Conservation (phyloP, 345 rosid genomes). For the Dipteronia sinensis region DNA sequence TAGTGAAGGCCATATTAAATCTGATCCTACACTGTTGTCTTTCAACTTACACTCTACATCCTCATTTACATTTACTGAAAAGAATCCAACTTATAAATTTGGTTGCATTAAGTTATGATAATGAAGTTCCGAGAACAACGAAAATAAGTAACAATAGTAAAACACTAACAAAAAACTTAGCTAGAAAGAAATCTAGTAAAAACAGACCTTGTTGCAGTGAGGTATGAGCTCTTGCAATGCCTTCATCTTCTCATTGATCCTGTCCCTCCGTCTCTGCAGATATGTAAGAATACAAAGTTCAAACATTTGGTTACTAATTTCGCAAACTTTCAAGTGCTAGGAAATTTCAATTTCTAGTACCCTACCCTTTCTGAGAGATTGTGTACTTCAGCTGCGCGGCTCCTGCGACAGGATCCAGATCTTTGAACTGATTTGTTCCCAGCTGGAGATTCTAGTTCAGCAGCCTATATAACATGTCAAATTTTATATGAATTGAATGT, state of each 20-base stretch:
- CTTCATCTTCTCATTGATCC: constrained; percentile 89
- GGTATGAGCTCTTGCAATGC: constrained; percentile 91
- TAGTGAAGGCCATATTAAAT: background rate
- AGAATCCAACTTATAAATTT: background rate
- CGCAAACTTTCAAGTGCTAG: background rate
- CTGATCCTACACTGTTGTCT: background rate
- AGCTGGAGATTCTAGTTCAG: constrained; percentile 32
- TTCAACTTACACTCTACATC: background rate
- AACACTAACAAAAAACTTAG: background rate
- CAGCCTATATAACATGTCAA: constrained; percentile 37
- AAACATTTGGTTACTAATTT: constrained; percentile 12
- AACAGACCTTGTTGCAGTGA: constrained; percentile 77
- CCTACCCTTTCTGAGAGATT: constrained; percentile 74
- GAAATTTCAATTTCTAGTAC: background rate
- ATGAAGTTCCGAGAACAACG: background rate
- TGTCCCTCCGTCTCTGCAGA: constrained; percentile 77
- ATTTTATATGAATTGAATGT: background rate
- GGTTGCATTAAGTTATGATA: background rate
- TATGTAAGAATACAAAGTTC: background rate
- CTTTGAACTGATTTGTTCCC: constrained; percentile 39
- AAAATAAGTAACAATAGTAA: background rate
- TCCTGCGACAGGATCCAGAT: constrained; percentile 53
- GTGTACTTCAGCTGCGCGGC: constrained; percentile 74
- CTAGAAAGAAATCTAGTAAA: background rate
- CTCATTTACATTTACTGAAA: background rate